A percentile compares a stretch with the other conserved stretches of the same genome.
phyloP scores from a whole-genome alignment of 768 basidiomycete genomes.

The Lactarius deliciosus region DNA sequence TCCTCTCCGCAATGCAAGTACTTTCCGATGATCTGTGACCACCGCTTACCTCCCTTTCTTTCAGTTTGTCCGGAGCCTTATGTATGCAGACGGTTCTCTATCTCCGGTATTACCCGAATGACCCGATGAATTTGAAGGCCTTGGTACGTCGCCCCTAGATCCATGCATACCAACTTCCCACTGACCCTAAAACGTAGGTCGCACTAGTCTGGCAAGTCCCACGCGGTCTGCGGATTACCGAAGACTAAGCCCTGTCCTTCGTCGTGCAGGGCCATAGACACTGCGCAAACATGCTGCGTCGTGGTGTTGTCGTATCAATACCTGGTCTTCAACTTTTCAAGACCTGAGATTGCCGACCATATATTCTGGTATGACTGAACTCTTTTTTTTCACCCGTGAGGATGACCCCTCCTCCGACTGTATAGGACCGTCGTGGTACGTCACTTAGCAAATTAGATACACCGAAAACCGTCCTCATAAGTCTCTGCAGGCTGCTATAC shows the following conservation, averaged over 20 bases:
- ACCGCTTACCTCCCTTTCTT: not conserved
- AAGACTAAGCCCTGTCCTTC: not conserved
- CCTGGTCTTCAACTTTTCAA: slow-evolving; percentile 12
- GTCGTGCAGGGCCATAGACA: slow-evolving; percentile 15
- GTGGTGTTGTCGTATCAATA: slow-evolving; percentile 14
- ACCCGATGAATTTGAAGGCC: slow-evolving; percentile 16
- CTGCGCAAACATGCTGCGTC: slow-evolving; percentile 17
- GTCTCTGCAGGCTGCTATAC: not conserved
- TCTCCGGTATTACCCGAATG: slow-evolving; percentile 10
- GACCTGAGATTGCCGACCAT: not conserved
- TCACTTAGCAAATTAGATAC: not conserved
- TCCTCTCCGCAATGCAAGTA: slow-evolving; percentile 19
- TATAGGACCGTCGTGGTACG: slow-evolving; percentile 14
- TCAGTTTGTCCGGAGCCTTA: slow-evolving; percentile 17
- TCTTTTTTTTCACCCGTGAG: not conserved
- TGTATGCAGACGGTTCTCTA: slow-evolving; percentile 21
- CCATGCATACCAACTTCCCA: not conserved
- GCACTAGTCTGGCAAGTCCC: slow-evolving; percentile 20
- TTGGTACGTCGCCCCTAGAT: slow-evolving; percentile 12
- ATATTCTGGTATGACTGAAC: slow-evolving; percentile 13
- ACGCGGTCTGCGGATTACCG: not conserved
- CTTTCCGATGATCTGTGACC: not conserved
- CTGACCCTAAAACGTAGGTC: slow-evolving; percentile 2
- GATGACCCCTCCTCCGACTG: not conserved
- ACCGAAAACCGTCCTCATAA: not conserved